Percentiles rank a stretch among this genome's conserved stretches.
phyloP scores from a whole-genome alignment of 176 grass and related monocot genomes.

The Lolium rigidum region DNA sequence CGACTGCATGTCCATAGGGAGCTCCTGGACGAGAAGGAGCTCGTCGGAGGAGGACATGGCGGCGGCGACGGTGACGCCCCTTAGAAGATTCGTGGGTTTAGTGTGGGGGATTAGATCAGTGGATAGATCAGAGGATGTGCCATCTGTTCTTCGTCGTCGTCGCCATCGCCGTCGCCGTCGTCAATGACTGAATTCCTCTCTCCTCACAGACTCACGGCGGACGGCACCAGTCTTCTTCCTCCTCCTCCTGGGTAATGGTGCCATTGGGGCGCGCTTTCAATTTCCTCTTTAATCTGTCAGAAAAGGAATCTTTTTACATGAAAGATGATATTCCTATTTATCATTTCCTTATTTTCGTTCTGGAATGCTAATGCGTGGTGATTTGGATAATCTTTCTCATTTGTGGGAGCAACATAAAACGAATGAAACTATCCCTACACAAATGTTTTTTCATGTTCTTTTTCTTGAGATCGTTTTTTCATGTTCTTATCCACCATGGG shows the following conservation, averaged over 20 bases:
- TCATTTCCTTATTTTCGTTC: not conserved
- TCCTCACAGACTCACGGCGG: not conserved
- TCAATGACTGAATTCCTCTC: not conserved
- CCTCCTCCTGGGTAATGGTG: slow-evolving; percentile 6
- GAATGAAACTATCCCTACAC: not conserved
- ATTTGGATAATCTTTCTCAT: not conserved
- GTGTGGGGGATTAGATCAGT: slow-evolving; percentile 22
- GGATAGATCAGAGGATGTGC: slow-evolving; percentile 3
- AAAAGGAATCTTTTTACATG: not conserved
- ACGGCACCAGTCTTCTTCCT: not conserved
- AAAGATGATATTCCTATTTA: not conserved
- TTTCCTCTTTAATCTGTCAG: slow-evolving; percentile 6
- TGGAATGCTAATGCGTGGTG: not conserved
- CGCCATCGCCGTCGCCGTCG: not conserved
- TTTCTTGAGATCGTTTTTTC: no score
- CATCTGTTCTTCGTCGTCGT: not conserved
- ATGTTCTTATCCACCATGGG: no score
- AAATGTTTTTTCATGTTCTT: not conserved
- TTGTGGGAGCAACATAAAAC: not conserved
- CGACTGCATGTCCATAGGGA: slow-evolving; percentile 41
- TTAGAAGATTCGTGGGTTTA: slow-evolving; percentile 25
- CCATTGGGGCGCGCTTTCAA: not conserved
- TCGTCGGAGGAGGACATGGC: slow-evolving; percentile 41
- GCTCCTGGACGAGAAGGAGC: slow-evolving; percentile 46
- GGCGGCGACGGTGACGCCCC: not conserved